Evolutionary conservation across 345 rosid genomes (phyloP), one percentile per base, ranked within the genome.

Genomic region (Brassica carinata): DNA sequence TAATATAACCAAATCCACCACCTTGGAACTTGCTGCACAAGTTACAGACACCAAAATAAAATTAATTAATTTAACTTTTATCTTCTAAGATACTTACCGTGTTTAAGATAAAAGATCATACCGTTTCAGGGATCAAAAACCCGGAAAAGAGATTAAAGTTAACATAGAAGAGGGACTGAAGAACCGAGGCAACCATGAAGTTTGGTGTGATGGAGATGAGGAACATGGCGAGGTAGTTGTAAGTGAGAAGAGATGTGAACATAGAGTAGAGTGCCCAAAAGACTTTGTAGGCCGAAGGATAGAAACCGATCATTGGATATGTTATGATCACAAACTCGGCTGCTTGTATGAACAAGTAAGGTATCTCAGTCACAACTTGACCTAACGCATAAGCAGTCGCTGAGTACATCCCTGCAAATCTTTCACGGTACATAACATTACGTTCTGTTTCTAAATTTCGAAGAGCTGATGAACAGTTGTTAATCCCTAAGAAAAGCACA

Each of bases 1-100:
- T 89, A 88, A 68, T 88, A 93, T 36, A 88, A 67, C 97, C 98
- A 95, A 10, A 90, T 74, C 98, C 99, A 95, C 94, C 97, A 93
- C 19, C 76, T 77, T 9, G 98, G 97, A 30, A 94, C 85, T 69
- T 83, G 77, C 97, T 92, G 90, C 83, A 76, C 4, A 55, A 7
- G 65, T 75, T 2, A 4, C 30, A 70, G 5, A 23, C 7, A 73
- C 63, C n/a, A n/a, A n/a, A n/a, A n/a, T n/a, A n/a, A n/a, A n/a
- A 30, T 62, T 45, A 74, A 4, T 61, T 33, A 27, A 67, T 2
- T 30, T 2, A 30, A 2, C 3, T 1, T 5, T 8, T 3, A 5
- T 6, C 36, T 59, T 79, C 2, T 64, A n/a, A 1, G 2, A 45
- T 51, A 51, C 57, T 51, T 2, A 51, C 14, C 57, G 0, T 51